phyloP scores from a whole-genome alignment of 163 green algal genomes.

The Scenedesmus sp. region DNA sequence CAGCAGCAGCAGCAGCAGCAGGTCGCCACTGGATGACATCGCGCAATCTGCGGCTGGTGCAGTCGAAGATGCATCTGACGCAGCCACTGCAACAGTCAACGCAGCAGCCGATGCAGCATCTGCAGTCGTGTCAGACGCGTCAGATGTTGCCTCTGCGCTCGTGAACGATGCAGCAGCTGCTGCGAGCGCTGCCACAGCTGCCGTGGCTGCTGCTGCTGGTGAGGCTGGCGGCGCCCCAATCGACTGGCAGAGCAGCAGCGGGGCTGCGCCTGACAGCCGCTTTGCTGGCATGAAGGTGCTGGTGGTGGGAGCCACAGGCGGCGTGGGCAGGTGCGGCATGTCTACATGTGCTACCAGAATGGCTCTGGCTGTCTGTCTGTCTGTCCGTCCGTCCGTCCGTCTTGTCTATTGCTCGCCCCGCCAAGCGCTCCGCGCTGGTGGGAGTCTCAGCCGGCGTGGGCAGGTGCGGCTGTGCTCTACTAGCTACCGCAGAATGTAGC shows the following conservation, averaged over 20 bases:
- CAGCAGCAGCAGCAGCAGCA: not conserved
- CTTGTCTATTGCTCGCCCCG: no score
- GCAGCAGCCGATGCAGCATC: conserved; percentile 4
- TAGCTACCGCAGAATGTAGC: no score
- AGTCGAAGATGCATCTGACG: not conserved
- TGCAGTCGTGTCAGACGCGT: not conserved
- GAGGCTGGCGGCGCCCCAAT: not conserved
- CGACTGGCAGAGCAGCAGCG: not conserved
- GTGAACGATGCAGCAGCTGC: conserved; percentile 8
- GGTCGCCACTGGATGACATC: not conserved
- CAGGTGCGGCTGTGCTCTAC: no score
- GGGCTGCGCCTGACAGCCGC: not conserved
- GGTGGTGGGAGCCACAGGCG: conserved; percentile 82
- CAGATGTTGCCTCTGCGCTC: not conserved
- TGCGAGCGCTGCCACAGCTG: not conserved
- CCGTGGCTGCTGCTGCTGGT: not conserved
- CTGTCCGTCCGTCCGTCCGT: no score
- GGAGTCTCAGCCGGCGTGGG: no score
- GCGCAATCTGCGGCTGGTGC: not conserved
- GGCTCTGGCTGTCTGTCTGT: not conserved
- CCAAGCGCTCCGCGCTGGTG: no score
- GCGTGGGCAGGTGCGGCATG: conserved; percentile 67
- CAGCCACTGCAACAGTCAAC: not conserved
- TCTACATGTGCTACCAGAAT: not conserved
- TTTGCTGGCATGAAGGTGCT: conserved; percentile 64